Evolutionary conservation across 352 stramenopile species (phyloP).

Genomic region (Globisporangium middletonii): DNA sequence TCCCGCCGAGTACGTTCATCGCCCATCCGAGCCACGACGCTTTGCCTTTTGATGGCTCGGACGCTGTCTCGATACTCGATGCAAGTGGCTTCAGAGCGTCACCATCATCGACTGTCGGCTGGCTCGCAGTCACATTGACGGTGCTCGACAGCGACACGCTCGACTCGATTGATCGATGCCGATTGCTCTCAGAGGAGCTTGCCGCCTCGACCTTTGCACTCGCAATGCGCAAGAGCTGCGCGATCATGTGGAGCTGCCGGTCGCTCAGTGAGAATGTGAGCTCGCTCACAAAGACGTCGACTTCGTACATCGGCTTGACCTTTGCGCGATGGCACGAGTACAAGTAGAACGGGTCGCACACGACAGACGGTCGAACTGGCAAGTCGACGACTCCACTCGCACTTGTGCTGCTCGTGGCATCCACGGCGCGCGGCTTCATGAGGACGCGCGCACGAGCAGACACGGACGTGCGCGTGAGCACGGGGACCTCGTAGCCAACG

Average conservation of each 20-base stretch:
- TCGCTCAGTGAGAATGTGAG: conserved; percentile 78
- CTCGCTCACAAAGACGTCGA: conserved; percentile 68
- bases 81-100: not conserved
- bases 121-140: not conserved
- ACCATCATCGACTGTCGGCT: not conserved
- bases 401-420: conserved; percentile 4
- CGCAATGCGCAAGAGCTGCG: conserved; percentile 46
- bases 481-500: conserved; percentile 73
- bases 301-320: conserved; percentile 44
- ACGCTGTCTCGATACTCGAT: not conserved
- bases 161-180: not conserved
- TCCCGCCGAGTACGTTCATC: conserved; percentile 47
- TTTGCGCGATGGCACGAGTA: conserved; percentile 49
- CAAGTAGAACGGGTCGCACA: conserved; percentile 60
- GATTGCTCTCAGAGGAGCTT: conserved; percentile 1
- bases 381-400: conserved; percentile 4
- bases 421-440: conserved; percentile 28
- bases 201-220: conserved; percentile 22
- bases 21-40: conserved; percentile 66
- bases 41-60: conserved; percentile 4
- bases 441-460: conserved; percentile 51
- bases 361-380: conserved; percentile 32
- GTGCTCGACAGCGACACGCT: not conserved
- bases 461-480: conserved; percentile 63
- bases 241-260: conserved; percentile 77